Evolutionary conservation across 2,329 filamentous ascomycete species (phyloP).

Genomic region (Neonectria sp.): DNA sequence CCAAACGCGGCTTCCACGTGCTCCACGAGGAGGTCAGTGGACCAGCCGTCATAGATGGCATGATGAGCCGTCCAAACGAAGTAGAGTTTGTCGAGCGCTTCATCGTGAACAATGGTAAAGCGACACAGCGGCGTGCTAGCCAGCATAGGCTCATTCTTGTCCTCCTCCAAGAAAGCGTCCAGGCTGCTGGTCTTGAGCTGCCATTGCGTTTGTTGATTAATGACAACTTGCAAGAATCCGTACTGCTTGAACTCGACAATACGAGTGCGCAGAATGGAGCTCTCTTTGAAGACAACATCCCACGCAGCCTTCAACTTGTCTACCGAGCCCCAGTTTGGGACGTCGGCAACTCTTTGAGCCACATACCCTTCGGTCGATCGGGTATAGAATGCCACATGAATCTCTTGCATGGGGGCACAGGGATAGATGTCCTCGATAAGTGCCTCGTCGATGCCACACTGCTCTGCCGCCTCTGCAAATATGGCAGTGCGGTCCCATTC

Average conservation of each 20-base stretch:
- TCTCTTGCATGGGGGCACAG: slow-evolving; percentile 68
- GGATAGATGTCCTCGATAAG: slow-evolving; percentile 66
- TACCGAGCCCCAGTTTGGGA: slow-evolving; percentile 53
- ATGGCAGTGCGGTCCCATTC: slow-evolving; percentile 51
- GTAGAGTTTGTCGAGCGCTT: slow-evolving; percentile 48
- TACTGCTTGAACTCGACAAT: slow-evolving; percentile 61
- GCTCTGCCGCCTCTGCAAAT: slow-evolving; percentile 51
- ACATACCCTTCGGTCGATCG: slow-evolving; percentile 66
- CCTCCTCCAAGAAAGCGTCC: slow-evolving; percentile 56
- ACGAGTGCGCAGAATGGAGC: slow-evolving; percentile 61
- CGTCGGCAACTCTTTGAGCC: slow-evolving; percentile 61
- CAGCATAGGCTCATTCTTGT: slow-evolving; percentile 57
- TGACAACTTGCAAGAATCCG: slow-evolving; percentile 61
- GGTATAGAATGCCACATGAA: slow-evolving; percentile 65
- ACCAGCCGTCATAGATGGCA: slow-evolving; percentile 52
- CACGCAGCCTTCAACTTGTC: slow-evolving; percentile 58
- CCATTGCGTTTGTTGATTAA: slow-evolving; percentile 55
- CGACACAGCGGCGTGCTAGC: slow-evolving; percentile 60
- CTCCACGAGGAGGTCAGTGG: slow-evolving; percentile 44
- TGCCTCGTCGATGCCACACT: slow-evolving; percentile 46
- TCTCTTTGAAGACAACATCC: slow-evolving; percentile 53
- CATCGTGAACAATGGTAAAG: slow-evolving; percentile 55
- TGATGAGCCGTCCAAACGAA: slow-evolving; percentile 53
- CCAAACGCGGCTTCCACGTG: slow-evolving; percentile 42
- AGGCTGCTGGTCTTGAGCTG: slow-evolving; percentile 51